A percentile compares a stretch with the other conserved stretches of the same genome.
These are phyloP conservation scores for Casuarina glauca DNA, from an alignment of 306 rosid species.

Conservation along the genomic window DNA sequence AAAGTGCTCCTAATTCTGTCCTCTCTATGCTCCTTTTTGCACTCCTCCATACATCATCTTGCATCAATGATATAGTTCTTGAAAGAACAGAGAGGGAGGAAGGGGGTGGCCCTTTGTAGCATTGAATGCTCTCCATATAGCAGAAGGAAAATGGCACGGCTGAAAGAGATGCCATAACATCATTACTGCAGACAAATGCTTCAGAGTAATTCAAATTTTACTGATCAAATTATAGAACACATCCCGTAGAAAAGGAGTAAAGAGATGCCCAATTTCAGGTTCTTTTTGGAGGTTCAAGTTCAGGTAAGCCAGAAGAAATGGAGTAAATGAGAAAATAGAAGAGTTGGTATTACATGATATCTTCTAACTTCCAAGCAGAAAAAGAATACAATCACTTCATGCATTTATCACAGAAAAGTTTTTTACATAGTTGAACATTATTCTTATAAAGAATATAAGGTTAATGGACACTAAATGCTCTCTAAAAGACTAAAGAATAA, in stretches of 20 bases:
- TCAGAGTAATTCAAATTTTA: background rate
- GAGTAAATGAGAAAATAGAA: background rate
- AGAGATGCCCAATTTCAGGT: background rate
- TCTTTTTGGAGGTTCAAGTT: background rate
- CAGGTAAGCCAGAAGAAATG: background rate
- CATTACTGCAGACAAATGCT: background rate
- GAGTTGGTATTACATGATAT: background rate
- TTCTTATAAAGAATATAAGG: background rate
- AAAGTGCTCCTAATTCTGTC: background rate
- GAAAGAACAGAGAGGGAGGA: too few species aligned
- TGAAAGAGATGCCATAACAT: background rate
- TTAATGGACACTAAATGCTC: background rate
- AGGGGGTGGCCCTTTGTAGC: background rate
- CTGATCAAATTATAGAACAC: background rate
- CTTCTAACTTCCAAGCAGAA: background rate
- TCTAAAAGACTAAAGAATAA: background rate
- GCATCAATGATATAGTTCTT: background rate
- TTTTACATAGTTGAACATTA: background rate
- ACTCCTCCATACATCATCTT: background rate
- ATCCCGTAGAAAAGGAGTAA: background rate
- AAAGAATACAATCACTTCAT: background rate
- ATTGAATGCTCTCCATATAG: background rate
- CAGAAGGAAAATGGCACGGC: background rate
- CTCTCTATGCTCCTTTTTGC: background rate
- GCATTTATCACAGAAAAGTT: background rate